A percentile compares a stretch with the other conserved stretches of the same genome.
Conservation (phyloP, 768 basidiomycete species). For the Lactarius hatsudake region DNA sequence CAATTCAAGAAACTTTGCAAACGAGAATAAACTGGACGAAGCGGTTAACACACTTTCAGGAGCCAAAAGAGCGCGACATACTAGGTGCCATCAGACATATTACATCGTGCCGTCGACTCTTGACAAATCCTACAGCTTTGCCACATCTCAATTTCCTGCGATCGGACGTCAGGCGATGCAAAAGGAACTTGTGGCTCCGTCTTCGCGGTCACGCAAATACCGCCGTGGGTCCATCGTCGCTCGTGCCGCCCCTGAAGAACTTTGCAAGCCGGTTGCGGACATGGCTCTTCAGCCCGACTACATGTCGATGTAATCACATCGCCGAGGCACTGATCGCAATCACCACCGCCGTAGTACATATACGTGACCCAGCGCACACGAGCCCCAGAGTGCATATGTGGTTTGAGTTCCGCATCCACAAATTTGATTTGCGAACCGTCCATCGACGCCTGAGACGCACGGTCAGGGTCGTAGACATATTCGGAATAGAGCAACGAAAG, state of each 20-base stretch:
- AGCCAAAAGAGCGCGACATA: conserved; percentile 38
- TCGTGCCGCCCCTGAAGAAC: conserved; percentile 20
- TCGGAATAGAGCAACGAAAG: conserved; percentile 50
- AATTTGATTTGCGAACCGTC: conserved; percentile 15
- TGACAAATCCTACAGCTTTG: conserved; percentile 49
- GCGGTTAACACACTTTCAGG: conserved; percentile 42
- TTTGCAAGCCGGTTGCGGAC: conserved; percentile 38
- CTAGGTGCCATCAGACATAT: conserved; percentile 52
- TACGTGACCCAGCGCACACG: conserved; percentile 49
- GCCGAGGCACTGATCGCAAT: conserved; percentile 40
- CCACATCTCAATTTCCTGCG: conserved; percentile 44
- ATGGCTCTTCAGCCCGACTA: conserved; percentile 36
- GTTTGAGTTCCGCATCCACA: conserved; percentile 20
- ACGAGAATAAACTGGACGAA: conserved; percentile 40
- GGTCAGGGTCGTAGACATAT: conserved; percentile 32
- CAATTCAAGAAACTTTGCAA: conserved; percentile 41
- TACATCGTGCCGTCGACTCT: conserved; percentile 34
- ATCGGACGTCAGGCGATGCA: neutral
- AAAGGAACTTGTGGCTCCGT: conserved; percentile 3
- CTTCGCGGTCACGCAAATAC: conserved; percentile 15
- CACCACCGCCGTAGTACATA: conserved; percentile 32
- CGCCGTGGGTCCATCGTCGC: conserved; percentile 24
- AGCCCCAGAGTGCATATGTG: conserved; percentile 40
- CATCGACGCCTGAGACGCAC: conserved; percentile 2
- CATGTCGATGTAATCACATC: conserved; percentile 40